phyloP scores from a whole-genome alignment of 805 yeast species.

The Isabelozyma heimii region DNA sequence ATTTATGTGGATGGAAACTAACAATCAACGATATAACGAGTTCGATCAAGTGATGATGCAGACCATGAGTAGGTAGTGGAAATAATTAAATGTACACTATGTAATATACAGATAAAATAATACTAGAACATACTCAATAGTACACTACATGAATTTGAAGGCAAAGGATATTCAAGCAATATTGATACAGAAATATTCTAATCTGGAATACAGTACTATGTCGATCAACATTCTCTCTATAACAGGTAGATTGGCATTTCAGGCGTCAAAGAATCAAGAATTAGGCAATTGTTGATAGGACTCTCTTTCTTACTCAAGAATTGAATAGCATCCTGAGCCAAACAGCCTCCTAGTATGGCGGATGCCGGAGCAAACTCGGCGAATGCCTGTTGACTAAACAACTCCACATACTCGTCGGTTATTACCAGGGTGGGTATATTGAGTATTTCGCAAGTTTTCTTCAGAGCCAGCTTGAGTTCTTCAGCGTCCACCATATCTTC shows the following conservation, averaged over 20 bases:
- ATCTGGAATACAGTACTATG: neutral
- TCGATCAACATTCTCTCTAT: conserved; percentile 14
- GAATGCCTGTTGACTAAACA: conserved; percentile 46
- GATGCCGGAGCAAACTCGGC: conserved; percentile 80
- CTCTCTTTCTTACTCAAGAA: conserved; percentile 69
- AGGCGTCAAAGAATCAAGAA: conserved; percentile 69
- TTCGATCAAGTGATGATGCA: too few species aligned
- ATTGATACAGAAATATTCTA: neutral
- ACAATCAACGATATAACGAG: too few species aligned
- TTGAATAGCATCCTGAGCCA: conserved; percentile 90
- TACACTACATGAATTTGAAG: too few species aligned
- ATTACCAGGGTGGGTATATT: conserved; percentile 44
- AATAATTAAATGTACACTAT: neutral
- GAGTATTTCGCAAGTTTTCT: conserved; percentile 28
- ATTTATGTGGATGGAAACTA: too few species aligned
- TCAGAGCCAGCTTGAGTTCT: conserved; percentile 6
- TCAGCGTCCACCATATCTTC: conserved; percentile 22
- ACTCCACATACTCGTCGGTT: conserved; percentile 38
- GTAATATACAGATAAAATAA: neutral
- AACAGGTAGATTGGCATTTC: conserved; percentile 75
- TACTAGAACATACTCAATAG: neutral
- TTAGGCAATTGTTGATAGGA: conserved; percentile 77
- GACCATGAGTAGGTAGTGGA: neutral
- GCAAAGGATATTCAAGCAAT: too few species aligned
- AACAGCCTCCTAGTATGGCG: conserved; percentile 84